phyloP scores from a whole-genome alignment of 192 early-diverging fungal species.

The Backusella sp. region DNA sequence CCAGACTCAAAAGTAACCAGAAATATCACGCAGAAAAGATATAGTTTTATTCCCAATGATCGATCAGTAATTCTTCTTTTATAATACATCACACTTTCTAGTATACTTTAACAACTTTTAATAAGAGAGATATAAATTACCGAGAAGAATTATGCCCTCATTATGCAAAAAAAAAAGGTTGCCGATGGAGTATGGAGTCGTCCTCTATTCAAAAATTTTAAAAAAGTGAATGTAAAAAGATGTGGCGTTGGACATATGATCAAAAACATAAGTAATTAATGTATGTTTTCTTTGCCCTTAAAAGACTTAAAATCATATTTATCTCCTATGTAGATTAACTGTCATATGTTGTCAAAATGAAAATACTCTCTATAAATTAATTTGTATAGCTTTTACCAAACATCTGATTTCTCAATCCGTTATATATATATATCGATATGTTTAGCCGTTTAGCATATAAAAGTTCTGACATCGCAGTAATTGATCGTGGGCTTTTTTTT shows the following conservation, averaged over 20 bases:
- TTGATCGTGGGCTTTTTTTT: background rate
- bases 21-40: slow-evolving; percentile 42
- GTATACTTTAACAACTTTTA: slow-evolving; percentile 35
- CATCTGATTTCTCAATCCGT: no score
- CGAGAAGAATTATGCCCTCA: slow-evolving; percentile 49
- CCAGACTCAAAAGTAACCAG: slow-evolving; percentile 46
- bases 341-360: no score
- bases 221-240: slow-evolving; percentile 37
- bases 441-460: no score
- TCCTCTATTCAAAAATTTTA: slow-evolving; percentile 22
- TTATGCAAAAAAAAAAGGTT: slow-evolving; percentile 42
- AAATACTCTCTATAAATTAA: no score
- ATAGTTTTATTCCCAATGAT: background rate
- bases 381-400: no score
- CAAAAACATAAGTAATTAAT: background rate
- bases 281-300: no score
- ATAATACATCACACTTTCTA: background rate
- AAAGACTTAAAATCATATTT: no score
- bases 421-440: no score
- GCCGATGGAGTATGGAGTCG: slow-evolving; percentile 31
- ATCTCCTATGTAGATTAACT: no score
- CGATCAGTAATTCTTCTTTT: background rate
- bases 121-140: slow-evolving; percentile 43
- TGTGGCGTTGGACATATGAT: slow-evolving; percentile 33
- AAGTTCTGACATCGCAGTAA: no score